A percentile compares a stretch with the other conserved stretches of the same genome.
These are phyloP conservation scores for Penicillium pancosmium DNA, from an alignment of 495 filamentous ascomycete genomes.

Conservation along the genomic window DNA sequence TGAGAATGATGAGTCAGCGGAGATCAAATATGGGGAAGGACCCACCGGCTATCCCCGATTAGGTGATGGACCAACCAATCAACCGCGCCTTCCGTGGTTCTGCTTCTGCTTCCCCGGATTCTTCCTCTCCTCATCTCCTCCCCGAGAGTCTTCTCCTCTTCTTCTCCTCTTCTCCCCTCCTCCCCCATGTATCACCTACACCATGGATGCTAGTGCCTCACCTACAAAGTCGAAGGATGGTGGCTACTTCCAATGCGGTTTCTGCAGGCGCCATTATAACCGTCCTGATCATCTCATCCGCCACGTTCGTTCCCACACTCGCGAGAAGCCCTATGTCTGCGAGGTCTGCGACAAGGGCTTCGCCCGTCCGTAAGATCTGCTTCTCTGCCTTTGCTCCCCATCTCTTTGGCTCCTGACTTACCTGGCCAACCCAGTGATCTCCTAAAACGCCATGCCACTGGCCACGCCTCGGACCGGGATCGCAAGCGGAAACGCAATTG, in stretches of 20 bases:
- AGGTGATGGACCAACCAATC: no score
- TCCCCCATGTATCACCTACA: not conserved
- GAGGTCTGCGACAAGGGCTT: slow-evolving; percentile 58
- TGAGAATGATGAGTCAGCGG: not conserved
- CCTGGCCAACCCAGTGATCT: slow-evolving; percentile 38
- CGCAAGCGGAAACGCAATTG: slow-evolving; percentile 48
- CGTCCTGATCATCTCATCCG: slow-evolving; percentile 60
- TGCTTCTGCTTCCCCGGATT: slow-evolving; percentile 1
- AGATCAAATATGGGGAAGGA: no score
- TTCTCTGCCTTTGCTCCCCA: not conserved
- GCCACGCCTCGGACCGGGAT: slow-evolving; percentile 48
- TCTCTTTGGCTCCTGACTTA: not conserved
- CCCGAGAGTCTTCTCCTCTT: not conserved
- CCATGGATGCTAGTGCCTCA: slow-evolving; percentile 8
- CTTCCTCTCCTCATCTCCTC: not conserved
- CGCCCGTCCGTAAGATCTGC: slow-evolving; percentile 44
- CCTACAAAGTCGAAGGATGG: slow-evolving; percentile 26
- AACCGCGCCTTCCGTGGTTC: not conserved
- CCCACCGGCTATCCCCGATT: no score
- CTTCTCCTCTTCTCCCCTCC: not conserved
- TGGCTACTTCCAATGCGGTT: slow-evolving; percentile 54
- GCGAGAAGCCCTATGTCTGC: slow-evolving; percentile 54
- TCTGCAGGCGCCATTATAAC: slow-evolving; percentile 55
- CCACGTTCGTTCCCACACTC: slow-evolving; percentile 60
- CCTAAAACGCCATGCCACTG: slow-evolving; percentile 56